Conservation (phyloP, 495 filamentous ascomycete genomes). For the Diplogelasinospora grovesii region DNA sequence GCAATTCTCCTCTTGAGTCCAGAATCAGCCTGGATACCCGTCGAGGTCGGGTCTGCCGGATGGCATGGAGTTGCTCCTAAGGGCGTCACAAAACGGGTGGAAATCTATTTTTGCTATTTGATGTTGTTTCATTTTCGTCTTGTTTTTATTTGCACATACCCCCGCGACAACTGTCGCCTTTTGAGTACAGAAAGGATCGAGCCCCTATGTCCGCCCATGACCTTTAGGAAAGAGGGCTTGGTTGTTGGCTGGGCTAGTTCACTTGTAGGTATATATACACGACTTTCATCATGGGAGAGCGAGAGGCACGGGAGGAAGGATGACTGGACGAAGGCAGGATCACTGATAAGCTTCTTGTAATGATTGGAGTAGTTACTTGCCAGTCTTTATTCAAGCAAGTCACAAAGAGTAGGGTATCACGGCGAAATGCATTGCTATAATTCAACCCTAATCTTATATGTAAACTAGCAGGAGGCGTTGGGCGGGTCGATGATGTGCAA, state of each 20-base stretch:
- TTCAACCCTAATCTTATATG: no score
- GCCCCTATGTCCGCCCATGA: background rate
- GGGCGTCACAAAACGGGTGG: constrained; percentile 10
- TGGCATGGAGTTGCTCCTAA: constrained; percentile 3
- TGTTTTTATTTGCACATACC: constrained; percentile 8
- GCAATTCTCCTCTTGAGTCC: no score
- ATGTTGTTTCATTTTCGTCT: constrained; percentile 3
- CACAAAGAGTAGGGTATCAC: no score
- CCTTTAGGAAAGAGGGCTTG: constrained; percentile 8
- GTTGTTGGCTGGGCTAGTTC: constrained; percentile 10
- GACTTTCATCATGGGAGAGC: background rate
- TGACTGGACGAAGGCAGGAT: constrained; percentile 2
- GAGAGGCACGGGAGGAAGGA: background rate
- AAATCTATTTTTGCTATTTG: constrained; percentile 2
- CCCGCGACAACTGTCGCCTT: constrained; percentile 12
- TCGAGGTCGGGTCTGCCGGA: no score
- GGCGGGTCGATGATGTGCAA: no score
- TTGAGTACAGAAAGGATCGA: constrained; percentile 2
- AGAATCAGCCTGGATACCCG: no score
- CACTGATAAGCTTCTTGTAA: constrained; percentile 11
- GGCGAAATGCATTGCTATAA: no score
- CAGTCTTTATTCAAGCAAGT: no score
- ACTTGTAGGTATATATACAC: background rate
- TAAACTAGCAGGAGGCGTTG: no score
- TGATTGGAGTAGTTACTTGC: constrained; percentile 17